Conservation (phyloP, 2,329 filamentous ascomycete species). For the Laburnicola sp. region DNA sequence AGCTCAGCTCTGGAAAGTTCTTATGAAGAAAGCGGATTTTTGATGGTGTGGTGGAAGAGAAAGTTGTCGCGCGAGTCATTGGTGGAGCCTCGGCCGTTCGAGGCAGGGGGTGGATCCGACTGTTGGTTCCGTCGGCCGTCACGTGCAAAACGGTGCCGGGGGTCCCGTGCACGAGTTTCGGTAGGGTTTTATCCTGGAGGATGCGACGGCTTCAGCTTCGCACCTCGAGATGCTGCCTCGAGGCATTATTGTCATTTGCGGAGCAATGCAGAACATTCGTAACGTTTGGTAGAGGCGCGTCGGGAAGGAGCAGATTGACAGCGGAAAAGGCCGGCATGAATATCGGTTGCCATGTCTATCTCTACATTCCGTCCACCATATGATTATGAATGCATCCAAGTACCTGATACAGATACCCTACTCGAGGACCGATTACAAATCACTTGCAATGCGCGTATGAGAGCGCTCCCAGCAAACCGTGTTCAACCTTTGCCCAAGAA, state of each 20-base stretch:
- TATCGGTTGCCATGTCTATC: no score
- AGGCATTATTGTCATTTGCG: conserved; percentile 1
- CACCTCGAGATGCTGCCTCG: neutral
- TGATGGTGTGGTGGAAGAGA: neutral
- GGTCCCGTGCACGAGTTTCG: conserved; percentile 14
- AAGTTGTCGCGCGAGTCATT: neutral
- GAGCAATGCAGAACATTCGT: neutral
- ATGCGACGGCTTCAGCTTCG: conserved; percentile 12
- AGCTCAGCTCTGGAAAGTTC: neutral
- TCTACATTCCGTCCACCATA: no score
- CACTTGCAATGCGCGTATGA: no score
- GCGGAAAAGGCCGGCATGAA: no score
- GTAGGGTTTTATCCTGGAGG: conserved; percentile 16
- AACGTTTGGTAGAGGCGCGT: no score
- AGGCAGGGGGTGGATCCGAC: neutral
- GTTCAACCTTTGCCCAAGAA: no score
- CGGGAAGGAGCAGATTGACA: no score
- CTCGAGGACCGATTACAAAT: no score
- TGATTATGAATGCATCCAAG: no score
- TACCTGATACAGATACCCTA: no score
- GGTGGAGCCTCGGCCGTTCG: neutral
- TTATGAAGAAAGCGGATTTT: neutral
- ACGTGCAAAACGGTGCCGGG: conserved; percentile 3
- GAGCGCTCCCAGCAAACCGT: no score
- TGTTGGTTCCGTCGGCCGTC: neutral